These are phyloP conservation scores for Macrophomina phaseolina DNA, from an alignment of 2,329 filamentous ascomycete species.

Conservation along the genomic window DNA sequence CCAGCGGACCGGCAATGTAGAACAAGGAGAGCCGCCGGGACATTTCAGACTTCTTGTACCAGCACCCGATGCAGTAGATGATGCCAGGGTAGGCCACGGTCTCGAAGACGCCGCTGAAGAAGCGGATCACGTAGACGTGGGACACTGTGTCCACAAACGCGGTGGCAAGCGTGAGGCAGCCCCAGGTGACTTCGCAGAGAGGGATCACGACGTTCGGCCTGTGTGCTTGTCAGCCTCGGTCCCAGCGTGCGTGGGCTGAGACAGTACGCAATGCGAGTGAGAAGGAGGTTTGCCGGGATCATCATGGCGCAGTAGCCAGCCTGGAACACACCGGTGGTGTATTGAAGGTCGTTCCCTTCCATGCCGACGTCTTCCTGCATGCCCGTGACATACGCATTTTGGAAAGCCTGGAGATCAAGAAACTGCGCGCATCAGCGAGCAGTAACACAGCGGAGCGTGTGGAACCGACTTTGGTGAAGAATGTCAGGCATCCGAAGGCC, in stretches of 20 bases:
- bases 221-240: not conserved
- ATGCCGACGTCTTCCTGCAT: constrained; percentile 47
- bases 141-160: constrained; percentile 1
- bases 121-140: constrained; percentile 14
- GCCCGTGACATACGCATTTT: constrained; percentile 49
- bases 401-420: constrained; percentile 51
- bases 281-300: not conserved
- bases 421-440: constrained; percentile 50
- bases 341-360: constrained; percentile 36
- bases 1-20: constrained; percentile 27
- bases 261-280: not conserved
- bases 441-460: not conserved
- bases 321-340: constrained; percentile 4
- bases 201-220: constrained; percentile 11
- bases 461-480: constrained; percentile 56
- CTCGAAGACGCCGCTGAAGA: constrained; percentile 21
- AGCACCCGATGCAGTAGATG: constrained; percentile 30
- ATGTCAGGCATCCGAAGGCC: constrained; percentile 61
- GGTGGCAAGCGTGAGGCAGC: constrained; percentile 11
- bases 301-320: constrained; percentile 18
- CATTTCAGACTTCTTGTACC: constrained; percentile 31
- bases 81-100: constrained; percentile 28
- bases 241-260: too few relatives aligned
- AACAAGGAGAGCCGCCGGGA: constrained; percentile 28
- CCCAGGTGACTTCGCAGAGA: constrained; percentile 6